A percentile compares a stretch with the other conserved stretches of the same genome.
These are phyloP conservation scores for Colletotrichum sp. DNA, from an alignment of 2,329 filamentous ascomycete species.

Conservation along the genomic window DNA sequence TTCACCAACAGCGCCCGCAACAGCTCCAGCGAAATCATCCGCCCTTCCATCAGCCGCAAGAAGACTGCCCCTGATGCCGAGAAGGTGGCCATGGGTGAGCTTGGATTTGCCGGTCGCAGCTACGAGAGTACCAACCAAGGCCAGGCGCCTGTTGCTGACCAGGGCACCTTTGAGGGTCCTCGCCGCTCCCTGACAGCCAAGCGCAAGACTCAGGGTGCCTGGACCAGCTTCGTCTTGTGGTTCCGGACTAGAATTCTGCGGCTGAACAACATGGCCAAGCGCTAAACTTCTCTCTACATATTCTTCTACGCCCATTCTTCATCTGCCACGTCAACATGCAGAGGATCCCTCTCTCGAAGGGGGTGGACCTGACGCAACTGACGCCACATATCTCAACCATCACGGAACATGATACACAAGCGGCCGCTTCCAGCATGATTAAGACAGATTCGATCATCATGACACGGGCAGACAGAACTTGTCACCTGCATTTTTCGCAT, in stretches of 20 bases:
- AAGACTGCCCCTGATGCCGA: conserved; percentile 35
- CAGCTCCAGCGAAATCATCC: conserved; percentile 32
- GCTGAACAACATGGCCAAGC: conserved; percentile 30
- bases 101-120: conserved; percentile 45
- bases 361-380: not conserved
- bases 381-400: not conserved
- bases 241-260: conserved; percentile 60
- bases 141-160: conserved; percentile 41
- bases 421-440: not conserved
- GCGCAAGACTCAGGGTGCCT: conserved; percentile 64
- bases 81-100: conserved; percentile 35
- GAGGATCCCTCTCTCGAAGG: not conserved
- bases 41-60: conserved; percentile 31
- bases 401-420: not conserved
- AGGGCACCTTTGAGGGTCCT: conserved; percentile 47
- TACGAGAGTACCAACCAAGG: conserved; percentile 46
- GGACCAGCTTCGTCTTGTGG: conserved; percentile 69
- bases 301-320: not conserved
- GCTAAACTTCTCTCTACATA: conserved; percentile 9
- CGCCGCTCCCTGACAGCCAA: conserved; percentile 55
- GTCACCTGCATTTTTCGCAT: conserved; percentile 1
- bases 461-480: not conserved
- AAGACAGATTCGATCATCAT: not conserved
- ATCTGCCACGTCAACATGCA: not conserved
- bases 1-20: conserved; percentile 33